A percentile compares a stretch with the other conserved stretches of the same genome.
phyloP scores from a whole-genome alignment of 2,329 filamentous ascomycete genomes.

The Neofusicoccum ribis region DNA sequence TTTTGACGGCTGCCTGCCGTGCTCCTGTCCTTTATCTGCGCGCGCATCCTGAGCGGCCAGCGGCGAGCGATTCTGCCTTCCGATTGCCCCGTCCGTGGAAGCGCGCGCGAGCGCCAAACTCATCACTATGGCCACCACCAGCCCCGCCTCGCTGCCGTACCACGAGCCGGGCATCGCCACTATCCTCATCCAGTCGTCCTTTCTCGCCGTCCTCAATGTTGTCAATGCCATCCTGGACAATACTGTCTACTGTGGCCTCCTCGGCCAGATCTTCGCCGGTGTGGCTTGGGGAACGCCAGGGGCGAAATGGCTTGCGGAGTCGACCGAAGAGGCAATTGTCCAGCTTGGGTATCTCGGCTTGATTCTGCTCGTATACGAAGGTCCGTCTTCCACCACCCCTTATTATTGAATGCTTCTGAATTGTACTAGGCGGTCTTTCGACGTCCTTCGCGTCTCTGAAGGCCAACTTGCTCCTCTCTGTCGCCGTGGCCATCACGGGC shows the following conservation, averaged over 20 bases:
- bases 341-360: constrained; percentile 72
- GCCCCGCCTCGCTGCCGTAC: constrained; percentile 51
- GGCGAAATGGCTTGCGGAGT: constrained; percentile 56
- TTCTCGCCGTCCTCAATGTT: constrained; percentile 64
- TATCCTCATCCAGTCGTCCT: constrained; percentile 61
- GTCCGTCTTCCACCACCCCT: constrained; percentile 34
- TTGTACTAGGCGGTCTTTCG: constrained; percentile 55
- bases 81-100: no score
- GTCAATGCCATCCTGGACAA: constrained; percentile 59
- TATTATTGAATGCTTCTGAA: neutral
- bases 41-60: no score
- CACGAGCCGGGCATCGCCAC: constrained; percentile 62
- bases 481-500: constrained; percentile 64
- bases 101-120: neutral
- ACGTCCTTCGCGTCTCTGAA: constrained; percentile 57
- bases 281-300: constrained; percentile 70
- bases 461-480: constrained; percentile 62
- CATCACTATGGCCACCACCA: constrained; percentile 1
- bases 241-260: constrained; percentile 66
- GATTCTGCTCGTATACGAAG: constrained; percentile 72
- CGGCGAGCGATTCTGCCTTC: neutral
- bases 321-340: constrained; percentile 57
- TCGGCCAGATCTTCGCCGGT: constrained; percentile 71
- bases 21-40: no score
- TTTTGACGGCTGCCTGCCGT: no score